Percentiles rank a stretch among this genome's conserved stretches.
These are phyloP conservation scores for Asterella californica DNA, from an alignment of 225 moss, liverwort and hornwort genomes.

Conservation along the genomic window DNA sequence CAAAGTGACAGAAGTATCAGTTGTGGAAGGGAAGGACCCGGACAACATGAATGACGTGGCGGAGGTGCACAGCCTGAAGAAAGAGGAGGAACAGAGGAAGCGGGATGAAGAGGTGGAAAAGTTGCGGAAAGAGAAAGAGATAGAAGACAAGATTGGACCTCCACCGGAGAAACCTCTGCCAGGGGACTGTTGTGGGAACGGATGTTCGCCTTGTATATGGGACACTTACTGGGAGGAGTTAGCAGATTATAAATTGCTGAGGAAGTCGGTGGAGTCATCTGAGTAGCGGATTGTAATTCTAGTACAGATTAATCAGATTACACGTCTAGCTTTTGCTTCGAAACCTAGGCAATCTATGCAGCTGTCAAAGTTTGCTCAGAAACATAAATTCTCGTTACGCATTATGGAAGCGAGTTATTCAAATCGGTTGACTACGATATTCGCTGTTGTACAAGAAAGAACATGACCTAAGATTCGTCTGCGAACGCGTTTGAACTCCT, in stretches of 20 bases:
- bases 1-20: background rate
- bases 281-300: conserved; percentile 21
- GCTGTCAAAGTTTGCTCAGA: too few relatives aligned
- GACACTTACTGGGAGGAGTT: conserved; percentile 87
- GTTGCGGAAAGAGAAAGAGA: conserved; percentile 33
- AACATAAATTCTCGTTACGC: too few relatives aligned
- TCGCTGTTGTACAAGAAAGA: too few relatives aligned
- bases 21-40: background rate
- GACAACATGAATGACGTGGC: conserved; percentile 18
- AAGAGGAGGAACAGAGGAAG: conserved; percentile 18
- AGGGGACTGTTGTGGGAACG: conserved; percentile 90
- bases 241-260: conserved; percentile 61
- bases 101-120: conserved; percentile 11
- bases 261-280: conserved; percentile 48
- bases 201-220: conserved; percentile 87
- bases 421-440: too few relatives aligned
- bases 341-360: too few relatives aligned
- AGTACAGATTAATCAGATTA: background rate
- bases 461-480: background rate
- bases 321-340: too few relatives aligned
- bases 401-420: too few relatives aligned
- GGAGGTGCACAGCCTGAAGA: conserved; percentile 7
- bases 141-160: conserved; percentile 70
- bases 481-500: background rate
- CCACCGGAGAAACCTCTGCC: conserved; percentile 90